Percentiles rank a stretch among this genome's conserved stretches.
phyloP scores from a whole-genome alignment of 2,329 filamentous ascomycete genomes.

The Pyrenochaeta sp. region DNA sequence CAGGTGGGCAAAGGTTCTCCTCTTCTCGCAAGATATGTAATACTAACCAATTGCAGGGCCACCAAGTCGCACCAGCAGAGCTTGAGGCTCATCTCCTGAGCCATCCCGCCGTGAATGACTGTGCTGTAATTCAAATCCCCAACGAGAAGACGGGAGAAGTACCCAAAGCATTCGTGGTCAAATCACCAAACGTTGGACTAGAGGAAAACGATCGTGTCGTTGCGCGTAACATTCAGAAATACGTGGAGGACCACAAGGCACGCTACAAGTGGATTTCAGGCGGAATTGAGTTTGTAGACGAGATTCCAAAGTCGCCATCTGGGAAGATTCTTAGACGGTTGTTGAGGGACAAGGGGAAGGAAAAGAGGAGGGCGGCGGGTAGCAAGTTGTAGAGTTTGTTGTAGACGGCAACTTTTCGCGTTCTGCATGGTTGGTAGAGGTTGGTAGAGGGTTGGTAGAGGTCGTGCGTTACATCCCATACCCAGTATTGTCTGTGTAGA shows the following conservation, averaged over 20 bases:
- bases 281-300: slow-evolving; percentile 59
- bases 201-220: slow-evolving; percentile 61
- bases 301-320: slow-evolving; percentile 67
- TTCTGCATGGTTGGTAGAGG: too few species aligned
- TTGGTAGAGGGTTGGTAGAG: too few species aligned
- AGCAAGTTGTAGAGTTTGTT: slow-evolving; percentile 65
- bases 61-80: slow-evolving; percentile 84
- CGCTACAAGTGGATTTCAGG: slow-evolving; percentile 69
- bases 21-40: too few species aligned
- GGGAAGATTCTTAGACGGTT: slow-evolving; percentile 70
- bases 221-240: slow-evolving; percentile 61
- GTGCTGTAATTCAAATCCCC: slow-evolving; percentile 77
- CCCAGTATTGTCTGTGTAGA: not conserved
- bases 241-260: slow-evolving; percentile 68
- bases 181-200: slow-evolving; percentile 59
- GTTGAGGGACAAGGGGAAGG: slow-evolving; percentile 77
- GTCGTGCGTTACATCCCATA: not conserved
- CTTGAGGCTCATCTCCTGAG: slow-evolving; percentile 80
- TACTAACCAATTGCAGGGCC: slow-evolving; percentile 59
- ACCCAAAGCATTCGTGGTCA: slow-evolving; percentile 70
- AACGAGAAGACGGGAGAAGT: slow-evolving; percentile 68
- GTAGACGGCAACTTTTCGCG: too few species aligned
- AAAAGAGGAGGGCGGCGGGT: slow-evolving; percentile 68
- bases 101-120: slow-evolving; percentile 78
- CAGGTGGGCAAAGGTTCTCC: slow-evolving; percentile 60